Evolutionary conservation across 805 yeast species (phyloP).

Genomic region (Teunomyces lycoperdinae): DNA sequence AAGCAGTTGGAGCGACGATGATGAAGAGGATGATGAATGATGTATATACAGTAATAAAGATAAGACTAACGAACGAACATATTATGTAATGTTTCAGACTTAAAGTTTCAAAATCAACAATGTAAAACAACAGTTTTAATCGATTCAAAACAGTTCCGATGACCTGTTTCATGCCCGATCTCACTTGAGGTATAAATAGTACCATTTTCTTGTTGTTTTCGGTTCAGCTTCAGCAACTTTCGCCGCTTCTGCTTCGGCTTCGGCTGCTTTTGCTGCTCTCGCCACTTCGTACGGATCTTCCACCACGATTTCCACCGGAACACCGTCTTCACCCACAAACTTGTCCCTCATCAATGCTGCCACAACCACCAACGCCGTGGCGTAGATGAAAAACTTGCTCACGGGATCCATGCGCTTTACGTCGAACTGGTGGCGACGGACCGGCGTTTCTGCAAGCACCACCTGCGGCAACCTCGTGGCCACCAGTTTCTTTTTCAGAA

Average conservation of each 20-base stretch:
- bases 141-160: too few relatives aligned
- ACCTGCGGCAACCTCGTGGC: constrained; percentile 37
- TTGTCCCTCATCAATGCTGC: constrained; percentile 58
- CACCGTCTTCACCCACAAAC: constrained; percentile 42
- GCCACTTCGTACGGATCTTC: constrained; percentile 34
- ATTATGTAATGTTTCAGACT: too few relatives aligned
- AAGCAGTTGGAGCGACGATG: constrained; percentile 85
- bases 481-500: constrained; percentile 24
- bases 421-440: constrained; percentile 46
- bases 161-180: too few relatives aligned
- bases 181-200: constrained; percentile 48
- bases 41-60: background rate
- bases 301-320: constrained; percentile 38
- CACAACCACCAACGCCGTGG: constrained; percentile 45
- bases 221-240: constrained; percentile 5
- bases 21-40: constrained; percentile 53
- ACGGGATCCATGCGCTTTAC: constrained; percentile 54
- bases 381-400: constrained; percentile 51
- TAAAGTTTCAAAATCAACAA: too few relatives aligned
- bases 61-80: too few relatives aligned
- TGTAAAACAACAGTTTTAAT: too few relatives aligned
- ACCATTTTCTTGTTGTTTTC: constrained; percentile 38
- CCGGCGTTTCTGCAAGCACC: constrained; percentile 39
- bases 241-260: constrained; percentile 10
- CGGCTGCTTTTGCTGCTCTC: constrained; percentile 7